Evolutionary conservation across 768 basidiomycete genomes (phyloP).

Genomic region (Neoboletus brunneissimus): DNA sequence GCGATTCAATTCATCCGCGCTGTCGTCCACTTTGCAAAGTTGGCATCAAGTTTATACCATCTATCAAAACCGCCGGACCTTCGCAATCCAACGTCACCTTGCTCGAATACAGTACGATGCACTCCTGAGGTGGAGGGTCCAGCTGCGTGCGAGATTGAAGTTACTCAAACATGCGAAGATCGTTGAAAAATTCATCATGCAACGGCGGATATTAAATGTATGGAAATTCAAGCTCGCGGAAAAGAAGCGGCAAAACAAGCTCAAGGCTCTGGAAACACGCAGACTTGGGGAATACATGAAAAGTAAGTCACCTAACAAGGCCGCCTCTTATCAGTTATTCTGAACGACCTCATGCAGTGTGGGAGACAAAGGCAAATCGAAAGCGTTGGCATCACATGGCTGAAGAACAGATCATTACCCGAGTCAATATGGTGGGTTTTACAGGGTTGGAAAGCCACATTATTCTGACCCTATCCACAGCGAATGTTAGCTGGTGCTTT

Average conservation of each 20-base stretch:
- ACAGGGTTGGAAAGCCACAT: background rate
- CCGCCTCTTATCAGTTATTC: conserved; percentile 1
- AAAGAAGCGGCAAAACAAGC: conserved; percentile 42
- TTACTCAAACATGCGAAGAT: conserved; percentile 52
- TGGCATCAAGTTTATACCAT: conserved; percentile 46
- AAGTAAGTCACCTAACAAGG: conserved; percentile 32
- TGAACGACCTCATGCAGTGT: conserved; percentile 37
- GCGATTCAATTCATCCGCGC: conserved; percentile 41
- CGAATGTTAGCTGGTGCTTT: conserved; percentile 49
- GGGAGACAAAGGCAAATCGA: conserved; percentile 41
- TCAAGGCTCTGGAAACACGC: conserved; percentile 42
- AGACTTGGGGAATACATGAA: conserved; percentile 29
- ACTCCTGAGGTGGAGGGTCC: conserved; percentile 55
- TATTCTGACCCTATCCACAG: conserved; percentile 34
- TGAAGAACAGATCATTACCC: conserved; percentile 42
- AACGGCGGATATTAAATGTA: conserved; percentile 44
- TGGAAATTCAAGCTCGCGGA: conserved; percentile 49
- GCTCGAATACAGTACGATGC: conserved; percentile 40
- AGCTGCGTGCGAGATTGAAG: conserved; percentile 48
- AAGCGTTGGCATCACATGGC: conserved; percentile 41
- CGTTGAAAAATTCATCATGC: conserved; percentile 50
- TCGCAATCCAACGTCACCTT: conserved; percentile 43
- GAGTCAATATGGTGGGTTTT: conserved; percentile 39
- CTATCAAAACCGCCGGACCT: conserved; percentile 45
- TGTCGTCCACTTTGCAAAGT: conserved; percentile 36